Conservation (phyloP, 345 rosid genomes). For the Brassica nigra region DNA sequence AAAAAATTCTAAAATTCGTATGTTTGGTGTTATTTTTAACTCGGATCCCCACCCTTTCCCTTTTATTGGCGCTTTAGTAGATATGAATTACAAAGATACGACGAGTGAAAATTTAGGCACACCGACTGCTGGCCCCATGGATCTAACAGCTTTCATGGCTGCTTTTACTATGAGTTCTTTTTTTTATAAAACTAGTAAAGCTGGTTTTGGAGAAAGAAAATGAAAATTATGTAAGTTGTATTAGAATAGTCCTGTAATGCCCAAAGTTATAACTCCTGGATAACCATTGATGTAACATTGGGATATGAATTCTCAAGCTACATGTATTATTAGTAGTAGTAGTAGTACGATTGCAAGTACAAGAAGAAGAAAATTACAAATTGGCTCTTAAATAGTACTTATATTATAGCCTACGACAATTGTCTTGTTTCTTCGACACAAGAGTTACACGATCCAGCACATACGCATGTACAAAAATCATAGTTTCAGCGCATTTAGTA, state of each 20-base stretch:
- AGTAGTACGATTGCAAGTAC: neutral
- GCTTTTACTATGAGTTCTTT: neutral
- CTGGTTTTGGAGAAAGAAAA: neutral
- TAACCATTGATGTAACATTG: slow-evolving; percentile 25
- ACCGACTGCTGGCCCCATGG: slow-evolving; percentile 3
- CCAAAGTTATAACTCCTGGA: slow-evolving; percentile 26
- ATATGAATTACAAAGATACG: slow-evolving; percentile 3
- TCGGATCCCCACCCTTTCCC: neutral
- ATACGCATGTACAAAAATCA: neutral
- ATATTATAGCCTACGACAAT: neutral
- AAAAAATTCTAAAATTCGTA: neutral
- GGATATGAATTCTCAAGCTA: slow-evolving; percentile 22
- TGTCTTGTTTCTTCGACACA: slow-evolving; percentile 26
- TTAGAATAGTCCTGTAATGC: neutral
- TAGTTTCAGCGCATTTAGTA: slow-evolving; percentile 19
- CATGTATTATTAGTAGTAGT: slow-evolving; percentile 1
- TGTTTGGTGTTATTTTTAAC: neutral
- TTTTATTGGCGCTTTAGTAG: neutral
- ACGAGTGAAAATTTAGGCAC: neutral
- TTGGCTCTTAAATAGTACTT: neutral
- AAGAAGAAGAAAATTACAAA: neutral
- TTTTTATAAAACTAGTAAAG: neutral
- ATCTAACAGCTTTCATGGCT: slow-evolving; percentile 16
- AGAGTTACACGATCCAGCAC: slow-evolving; percentile 20
- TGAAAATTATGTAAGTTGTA: neutral